Conservation (phyloP, 257 asterid species). For the Nicotiana tabacum region DNA sequence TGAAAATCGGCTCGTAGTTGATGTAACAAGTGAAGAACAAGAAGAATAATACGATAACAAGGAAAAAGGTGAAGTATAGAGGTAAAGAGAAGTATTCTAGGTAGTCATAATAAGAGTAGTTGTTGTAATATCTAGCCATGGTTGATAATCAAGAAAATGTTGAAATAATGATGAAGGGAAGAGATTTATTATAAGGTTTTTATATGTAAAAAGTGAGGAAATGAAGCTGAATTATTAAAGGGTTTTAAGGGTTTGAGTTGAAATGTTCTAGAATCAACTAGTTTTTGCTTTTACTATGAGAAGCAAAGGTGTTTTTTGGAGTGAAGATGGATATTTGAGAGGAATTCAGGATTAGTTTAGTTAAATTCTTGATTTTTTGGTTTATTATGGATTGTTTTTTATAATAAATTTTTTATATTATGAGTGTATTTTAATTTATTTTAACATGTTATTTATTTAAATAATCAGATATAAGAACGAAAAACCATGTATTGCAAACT, state of each 20-base stretch:
- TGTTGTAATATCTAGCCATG: constrained; percentile 57
- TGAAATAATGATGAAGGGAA: neutral
- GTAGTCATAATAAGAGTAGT: constrained; percentile 50
- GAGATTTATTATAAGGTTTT: neutral
- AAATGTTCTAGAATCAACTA: constrained; percentile 1
- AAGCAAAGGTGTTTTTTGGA: neutral
- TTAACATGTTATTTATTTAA: no score
- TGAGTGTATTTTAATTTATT: no score
- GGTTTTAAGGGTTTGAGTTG: neutral
- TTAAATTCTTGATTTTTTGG: no score
- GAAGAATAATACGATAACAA: constrained; percentile 46
- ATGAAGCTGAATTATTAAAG: neutral
- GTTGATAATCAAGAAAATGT: neutral
- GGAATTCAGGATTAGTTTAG: no score
- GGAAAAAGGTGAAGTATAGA: constrained; percentile 52
- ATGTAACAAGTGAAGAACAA: constrained; percentile 71
- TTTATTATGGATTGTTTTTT: no score
- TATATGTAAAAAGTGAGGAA: neutral
- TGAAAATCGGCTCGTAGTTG: constrained; percentile 51
- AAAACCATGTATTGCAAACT: no score
- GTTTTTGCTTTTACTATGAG: neutral
- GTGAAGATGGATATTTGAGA: no score
- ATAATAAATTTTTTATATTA: no score
- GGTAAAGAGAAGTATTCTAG: constrained; percentile 59
- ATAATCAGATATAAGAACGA: no score